Percentiles rank a stretch among this genome's conserved stretches.
These are phyloP conservation scores for Chrysopogon serrulatus DNA, from an alignment of 176 grass and related monocot genomes.

Conservation along the genomic window DNA sequence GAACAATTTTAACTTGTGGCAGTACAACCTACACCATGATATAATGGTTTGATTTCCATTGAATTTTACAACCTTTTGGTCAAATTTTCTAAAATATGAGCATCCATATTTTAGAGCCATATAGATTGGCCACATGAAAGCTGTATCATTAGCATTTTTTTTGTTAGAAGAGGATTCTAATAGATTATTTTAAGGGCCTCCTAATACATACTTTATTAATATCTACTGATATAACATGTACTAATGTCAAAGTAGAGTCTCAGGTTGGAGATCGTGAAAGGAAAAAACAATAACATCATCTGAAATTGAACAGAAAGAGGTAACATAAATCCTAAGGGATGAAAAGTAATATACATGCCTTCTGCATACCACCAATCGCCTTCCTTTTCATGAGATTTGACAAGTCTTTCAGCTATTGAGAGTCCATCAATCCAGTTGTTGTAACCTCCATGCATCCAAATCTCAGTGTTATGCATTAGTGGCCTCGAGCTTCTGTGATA, in stretches of 20 bases:
- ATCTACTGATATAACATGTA: not conserved
- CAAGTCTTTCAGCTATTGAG: slow-evolving; percentile 56
- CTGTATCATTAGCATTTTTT: not conserved
- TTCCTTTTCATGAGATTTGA: slow-evolving; percentile 52
- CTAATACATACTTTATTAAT: not conserved
- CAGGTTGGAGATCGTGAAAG: not conserved
- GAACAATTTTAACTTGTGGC: not conserved
- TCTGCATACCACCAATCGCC: slow-evolving; percentile 91
- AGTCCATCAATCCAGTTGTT: slow-evolving; percentile 84
- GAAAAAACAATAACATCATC: not conserved
- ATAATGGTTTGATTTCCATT: not conserved
- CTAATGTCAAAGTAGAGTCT: not conserved
- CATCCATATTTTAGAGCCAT: not conserved
- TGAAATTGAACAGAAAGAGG: not conserved
- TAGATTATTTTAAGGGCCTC: not conserved
- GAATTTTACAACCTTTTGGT: not conserved
- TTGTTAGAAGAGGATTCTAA: not conserved
- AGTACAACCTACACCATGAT: not conserved
- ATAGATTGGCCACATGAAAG: not conserved
- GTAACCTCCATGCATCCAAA: slow-evolving; percentile 92
- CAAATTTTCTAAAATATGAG: not conserved
- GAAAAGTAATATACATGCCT: slow-evolving; percentile 36
- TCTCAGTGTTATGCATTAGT: slow-evolving; percentile 60
- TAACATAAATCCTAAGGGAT: not conserved
- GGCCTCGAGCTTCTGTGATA: slow-evolving; percentile 75